phyloP scores from a whole-genome alignment of 768 basidiomycete genomes.

The Gyrodon lividus region DNA sequence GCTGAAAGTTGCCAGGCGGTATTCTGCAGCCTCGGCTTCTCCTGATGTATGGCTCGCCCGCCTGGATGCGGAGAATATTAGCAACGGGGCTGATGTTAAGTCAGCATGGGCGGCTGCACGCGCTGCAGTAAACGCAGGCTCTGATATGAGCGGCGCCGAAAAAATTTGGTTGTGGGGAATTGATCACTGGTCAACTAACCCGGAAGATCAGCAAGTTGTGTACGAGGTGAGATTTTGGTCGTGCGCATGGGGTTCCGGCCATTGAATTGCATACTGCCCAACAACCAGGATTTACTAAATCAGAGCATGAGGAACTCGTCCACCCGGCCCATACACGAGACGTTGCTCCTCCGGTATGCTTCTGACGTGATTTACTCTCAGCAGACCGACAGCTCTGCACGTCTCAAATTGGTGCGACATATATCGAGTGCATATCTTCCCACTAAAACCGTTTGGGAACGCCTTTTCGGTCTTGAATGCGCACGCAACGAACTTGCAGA shows the following conservation, averaged over 20 bases:
- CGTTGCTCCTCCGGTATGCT: conserved; percentile 46
- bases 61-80: conserved; percentile 42
- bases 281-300: conserved; percentile 40
- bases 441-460: conserved; percentile 44
- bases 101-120: conserved; percentile 48
- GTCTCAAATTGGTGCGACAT: conserved; percentile 35
- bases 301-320: conserved; percentile 46
- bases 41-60: conserved; percentile 54
- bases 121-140: conserved; percentile 26
- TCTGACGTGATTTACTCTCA: conserved; percentile 29
- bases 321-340: conserved; percentile 43
- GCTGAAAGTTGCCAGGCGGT: conserved; percentile 43
- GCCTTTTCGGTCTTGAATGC: conserved; percentile 37
- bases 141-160: conserved; percentile 26
- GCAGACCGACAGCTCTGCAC: conserved; percentile 14
- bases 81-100: conserved; percentile 23
- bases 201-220: conserved; percentile 18
- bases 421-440: conserved; percentile 43
- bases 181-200: conserved; percentile 17
- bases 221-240: conserved; percentile 35
- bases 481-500: conserved; percentile 15
- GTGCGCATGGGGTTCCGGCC: neutral
- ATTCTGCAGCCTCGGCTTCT: conserved; percentile 40
- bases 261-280: conserved; percentile 4
- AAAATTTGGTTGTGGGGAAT: conserved; percentile 60